Evolutionary conservation across 1,284 basidiomycete species (phyloP).

Genomic region (Cerrena zonata): DNA sequence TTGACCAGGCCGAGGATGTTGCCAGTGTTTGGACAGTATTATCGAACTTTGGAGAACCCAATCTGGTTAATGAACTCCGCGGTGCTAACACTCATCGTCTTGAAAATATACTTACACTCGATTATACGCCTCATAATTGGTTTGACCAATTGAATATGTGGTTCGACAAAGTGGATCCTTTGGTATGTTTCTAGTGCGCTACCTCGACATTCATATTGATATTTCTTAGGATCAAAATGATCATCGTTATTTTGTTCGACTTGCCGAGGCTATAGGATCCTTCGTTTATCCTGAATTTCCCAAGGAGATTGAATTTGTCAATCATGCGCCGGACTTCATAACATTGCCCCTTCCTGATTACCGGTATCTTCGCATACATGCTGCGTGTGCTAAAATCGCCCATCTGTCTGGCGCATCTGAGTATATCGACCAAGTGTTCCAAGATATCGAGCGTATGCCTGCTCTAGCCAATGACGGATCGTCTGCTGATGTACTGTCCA

Average conservation of each 20-base stretch:
- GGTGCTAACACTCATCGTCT: not conserved
- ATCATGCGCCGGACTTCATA: not conserved
- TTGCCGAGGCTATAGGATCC: not conserved
- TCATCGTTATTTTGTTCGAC: not conserved
- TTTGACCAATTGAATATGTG: not conserved
- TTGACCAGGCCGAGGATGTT: too few relatives aligned
- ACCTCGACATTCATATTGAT: too few relatives aligned
- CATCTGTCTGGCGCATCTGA: slow-evolving; percentile 5
- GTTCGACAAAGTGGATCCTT: not conserved
- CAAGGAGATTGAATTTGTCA: not conserved
- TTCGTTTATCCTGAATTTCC: not conserved
- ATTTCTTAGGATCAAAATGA: too few relatives aligned
- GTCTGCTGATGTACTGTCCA: not conserved
- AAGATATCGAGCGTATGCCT: not conserved
- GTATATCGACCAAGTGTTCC: not conserved
- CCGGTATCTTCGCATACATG: slow-evolving; percentile 1
- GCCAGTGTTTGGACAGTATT: too few relatives aligned
- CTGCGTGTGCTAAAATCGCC: slow-evolving; percentile 1
- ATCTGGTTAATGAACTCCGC: too few relatives aligned
- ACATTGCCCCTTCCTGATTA: not conserved
- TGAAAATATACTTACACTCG: not conserved
- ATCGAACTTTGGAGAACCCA: too few relatives aligned
- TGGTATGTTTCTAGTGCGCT: not conserved
- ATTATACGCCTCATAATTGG: not conserved
- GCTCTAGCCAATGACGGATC: not conserved